Evolutionary conservation across 2,329 filamentous ascomycete species (phyloP), one percentile per base, ranked within the genome.

Genomic region (Passalora sequoiae): DNA sequence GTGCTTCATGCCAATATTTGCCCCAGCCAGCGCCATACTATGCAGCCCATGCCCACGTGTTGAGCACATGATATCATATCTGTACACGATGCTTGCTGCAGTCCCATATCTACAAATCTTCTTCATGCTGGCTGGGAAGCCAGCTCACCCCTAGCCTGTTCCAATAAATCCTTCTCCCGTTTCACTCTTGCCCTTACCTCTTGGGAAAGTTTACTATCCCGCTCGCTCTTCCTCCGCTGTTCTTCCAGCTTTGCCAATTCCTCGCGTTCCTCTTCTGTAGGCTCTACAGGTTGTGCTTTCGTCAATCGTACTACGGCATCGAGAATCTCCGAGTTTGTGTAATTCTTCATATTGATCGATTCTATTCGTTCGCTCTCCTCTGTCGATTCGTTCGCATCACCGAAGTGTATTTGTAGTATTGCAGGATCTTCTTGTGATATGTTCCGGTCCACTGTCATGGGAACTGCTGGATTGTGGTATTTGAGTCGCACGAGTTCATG

Each of bases 401-500:
- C 50, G 46, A 83, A 77, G 68, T 83, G 83, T 56, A 89, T 71
- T 47, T 77, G 80, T 68, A 89, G 72, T 35, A 70, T 73, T 10
- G 84, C 78, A 5, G 76, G 70, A 16, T 71, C 71, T 4, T 70
- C 64, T 54, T 80, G 73, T 32, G 81, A 68, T 27, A 64, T 58
- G 51, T 77, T 81, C 46, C 86, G 84, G 65, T 84, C 83, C 58
- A 95, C 79, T 46, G 86, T 81, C 77, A 97, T 94, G 31, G 84
- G 80, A 33, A 96, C 67, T 9, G 80, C 70, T 1, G 92, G 92
- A 66, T 98, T 98, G 75, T 94, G 84, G 71, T 83, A 98, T 75
- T 98, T 96, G 55, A 98, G 74, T 44, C 87, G 80, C 16, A 87
- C 86, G 36, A 97, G 81, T 63, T 81, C 84, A 48, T 82, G 73